Base-by-base conservation (phyloP, 768 basidiomycete genomes). In the Agrocybe praecox region DNA sequence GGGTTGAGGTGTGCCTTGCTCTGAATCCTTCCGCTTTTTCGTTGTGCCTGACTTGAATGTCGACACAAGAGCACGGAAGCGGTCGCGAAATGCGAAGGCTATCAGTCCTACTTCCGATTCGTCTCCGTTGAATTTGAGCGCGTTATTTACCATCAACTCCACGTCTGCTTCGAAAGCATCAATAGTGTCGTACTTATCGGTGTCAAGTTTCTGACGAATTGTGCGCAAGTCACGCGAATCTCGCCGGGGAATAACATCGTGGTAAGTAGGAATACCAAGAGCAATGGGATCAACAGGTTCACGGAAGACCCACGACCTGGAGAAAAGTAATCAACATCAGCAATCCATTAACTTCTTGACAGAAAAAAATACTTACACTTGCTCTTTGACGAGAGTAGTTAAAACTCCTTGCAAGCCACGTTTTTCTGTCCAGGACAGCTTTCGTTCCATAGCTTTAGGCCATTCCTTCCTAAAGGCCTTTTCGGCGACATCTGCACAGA, bases 251-350 rank as follows among this genome's bases (percentile, higher is more conserved):
- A 98, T 92, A 54, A 96, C 75, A 32, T 95, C 86, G 69, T 88
- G 90, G 68, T 98, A 98, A 9, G 87, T 85, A 7, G 96, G 96
- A 49, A 98, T 92, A 6, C 83, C 85, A 32, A 96, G 75, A 2
- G 79, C 72, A 18, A 92, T 81, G 2, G 96, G 94, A 71, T 98
- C 94, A n/a, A 98, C 94, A 42, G 92, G 88, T 53, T 89, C 87
- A 47, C 84, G 86, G 74, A 92, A 94, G 17, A 94, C 76, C 73
- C 85, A 91, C 2, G 85, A 88, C 19, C 90, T 92, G 62, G 12
- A 65, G 64, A 50, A 52, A 34, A 57, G 50, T 42, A 44, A 45
- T 18, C 34, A 44, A 59, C 12, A n/a, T n/a, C n/a, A 60, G 48
- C 22, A 56, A 45, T 29, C n/a, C 36, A 40, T 14, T 5, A 40